phyloP scores from a whole-genome alignment of 2,329 filamentous ascomycete species.

The Aspergillus quadricinctus region DNA sequence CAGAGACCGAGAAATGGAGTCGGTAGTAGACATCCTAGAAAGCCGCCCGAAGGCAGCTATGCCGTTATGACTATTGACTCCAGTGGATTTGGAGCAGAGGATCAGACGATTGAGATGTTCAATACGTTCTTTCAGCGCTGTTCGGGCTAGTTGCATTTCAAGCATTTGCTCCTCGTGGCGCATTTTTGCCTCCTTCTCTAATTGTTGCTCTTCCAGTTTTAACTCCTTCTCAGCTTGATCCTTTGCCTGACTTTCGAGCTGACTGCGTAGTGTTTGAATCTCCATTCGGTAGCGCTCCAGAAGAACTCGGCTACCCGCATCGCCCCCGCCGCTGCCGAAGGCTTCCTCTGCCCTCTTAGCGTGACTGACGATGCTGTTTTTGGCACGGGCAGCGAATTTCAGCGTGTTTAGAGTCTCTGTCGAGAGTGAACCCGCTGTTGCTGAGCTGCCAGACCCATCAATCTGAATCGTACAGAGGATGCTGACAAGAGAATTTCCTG shows the following conservation, averaged over 20 bases:
- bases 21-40: constrained; percentile 53
- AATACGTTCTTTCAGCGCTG: constrained; percentile 93
- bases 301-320: constrained; percentile 79
- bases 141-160: constrained; percentile 95
- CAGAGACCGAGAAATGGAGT: constrained; percentile 49
- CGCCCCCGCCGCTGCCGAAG: constrained; percentile 67
- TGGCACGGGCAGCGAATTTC: constrained; percentile 93
- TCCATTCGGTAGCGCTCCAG: constrained; percentile 92
- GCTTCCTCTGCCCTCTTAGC: constrained; percentile 94
- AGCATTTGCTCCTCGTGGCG: constrained; percentile 96
- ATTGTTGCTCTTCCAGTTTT: constrained; percentile 66
- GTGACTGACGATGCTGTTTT: constrained; percentile 97
- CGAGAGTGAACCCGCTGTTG: constrained; percentile 68
- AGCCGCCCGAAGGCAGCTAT: constrained; percentile 65
- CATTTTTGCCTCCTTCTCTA: constrained; percentile 74
- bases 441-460: constrained; percentile 68
- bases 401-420: constrained; percentile 90
- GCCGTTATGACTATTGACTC: constrained; percentile 76
- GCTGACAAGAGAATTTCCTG: constrained; percentile 89
- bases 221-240: constrained; percentile 57
- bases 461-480: constrained; percentile 96
- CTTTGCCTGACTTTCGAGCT: constrained; percentile 80
- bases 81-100: constrained; percentile 89
- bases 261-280: constrained; percentile 73
- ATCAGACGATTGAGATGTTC: constrained; percentile 95